Percentiles rank a stretch among this genome's conserved stretches.
Evolutionary conservation across 108 stramenopile genomes (phyloP).

Genomic region (Cylindrotheca closterium): DNA sequence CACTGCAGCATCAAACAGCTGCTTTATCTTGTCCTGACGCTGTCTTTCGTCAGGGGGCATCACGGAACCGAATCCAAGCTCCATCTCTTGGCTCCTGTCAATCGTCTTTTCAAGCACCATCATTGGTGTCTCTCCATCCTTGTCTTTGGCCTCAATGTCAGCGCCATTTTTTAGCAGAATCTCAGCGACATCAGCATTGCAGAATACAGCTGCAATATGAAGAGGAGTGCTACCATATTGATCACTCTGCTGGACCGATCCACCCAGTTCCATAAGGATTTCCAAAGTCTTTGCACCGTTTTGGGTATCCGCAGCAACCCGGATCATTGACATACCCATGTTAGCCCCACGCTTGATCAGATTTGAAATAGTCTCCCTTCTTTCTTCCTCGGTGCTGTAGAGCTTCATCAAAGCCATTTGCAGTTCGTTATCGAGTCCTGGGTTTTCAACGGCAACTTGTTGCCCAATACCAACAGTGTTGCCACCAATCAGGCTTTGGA

Average conservation of each 20-base stretch:
- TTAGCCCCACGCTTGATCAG: background rate
- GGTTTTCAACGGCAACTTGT: background rate
- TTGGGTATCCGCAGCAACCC: background rate
- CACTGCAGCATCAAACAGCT: background rate
- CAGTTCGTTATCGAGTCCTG: background rate
- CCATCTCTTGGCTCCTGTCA: background rate
- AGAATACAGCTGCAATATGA: background rate
- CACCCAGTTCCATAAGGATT: background rate
- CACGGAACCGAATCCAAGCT: background rate
- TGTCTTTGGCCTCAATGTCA: background rate
- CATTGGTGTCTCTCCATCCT: background rate
- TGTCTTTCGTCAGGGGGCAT: background rate
- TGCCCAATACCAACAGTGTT: background rate
- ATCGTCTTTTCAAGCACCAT: background rate
- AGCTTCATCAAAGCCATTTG: background rate
- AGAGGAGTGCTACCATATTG: background rate
- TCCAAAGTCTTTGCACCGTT: background rate
- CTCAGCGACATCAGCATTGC: background rate
- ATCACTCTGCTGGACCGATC: background rate
- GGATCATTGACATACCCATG: background rate
- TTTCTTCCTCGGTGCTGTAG: background rate
- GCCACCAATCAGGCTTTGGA: background rate
- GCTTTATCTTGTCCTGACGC: background rate
- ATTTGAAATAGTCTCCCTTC: background rate
- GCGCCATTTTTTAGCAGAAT: background rate